phyloP scores from a whole-genome alignment of 768 basidiomycete genomes.

The Omphalotus guepiniiformis region DNA sequence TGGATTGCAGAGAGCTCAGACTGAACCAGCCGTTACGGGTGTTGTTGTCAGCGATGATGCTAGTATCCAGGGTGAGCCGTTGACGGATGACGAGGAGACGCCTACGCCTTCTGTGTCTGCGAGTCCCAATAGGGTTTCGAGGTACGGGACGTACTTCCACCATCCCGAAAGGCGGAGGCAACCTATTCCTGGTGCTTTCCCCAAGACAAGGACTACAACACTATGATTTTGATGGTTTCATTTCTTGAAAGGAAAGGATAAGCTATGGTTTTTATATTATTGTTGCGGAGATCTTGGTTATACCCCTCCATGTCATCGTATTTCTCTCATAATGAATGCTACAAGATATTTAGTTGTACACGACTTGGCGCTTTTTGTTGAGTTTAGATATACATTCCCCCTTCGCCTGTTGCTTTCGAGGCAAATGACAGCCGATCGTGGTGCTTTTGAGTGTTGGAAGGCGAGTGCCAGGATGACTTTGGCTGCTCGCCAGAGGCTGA shows the following conservation, averaged over 20 bases:
- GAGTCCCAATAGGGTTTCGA: conserved; percentile 42
- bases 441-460: neutral
- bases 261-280: too few species aligned
- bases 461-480: neutral
- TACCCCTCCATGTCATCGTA: too few species aligned
- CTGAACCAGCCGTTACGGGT: neutral
- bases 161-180: conserved; percentile 72
- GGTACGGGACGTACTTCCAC: conserved; percentile 81
- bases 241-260: too few species aligned
- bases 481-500: conserved; percentile 20
- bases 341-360: too few species aligned
- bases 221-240: too few species aligned
- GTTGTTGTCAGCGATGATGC: neutral
- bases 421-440: neutral
- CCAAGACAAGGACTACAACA: conserved; percentile 16
- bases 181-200: conserved; percentile 60
- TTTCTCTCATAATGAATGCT: too few species aligned
- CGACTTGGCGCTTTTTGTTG: too few species aligned
- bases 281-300: too few species aligned
- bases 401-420: neutral
- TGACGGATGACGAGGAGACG: conserved; percentile 15
- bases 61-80: conserved; percentile 9
- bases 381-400: conserved; percentile 8
- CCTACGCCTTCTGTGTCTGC: conserved; percentile 19
- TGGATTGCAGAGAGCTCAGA: conserved; percentile 1